Evolutionary conservation across 805 yeast genomes (phyloP).

Genomic region (Wickerhamomyces pijperi): DNA sequence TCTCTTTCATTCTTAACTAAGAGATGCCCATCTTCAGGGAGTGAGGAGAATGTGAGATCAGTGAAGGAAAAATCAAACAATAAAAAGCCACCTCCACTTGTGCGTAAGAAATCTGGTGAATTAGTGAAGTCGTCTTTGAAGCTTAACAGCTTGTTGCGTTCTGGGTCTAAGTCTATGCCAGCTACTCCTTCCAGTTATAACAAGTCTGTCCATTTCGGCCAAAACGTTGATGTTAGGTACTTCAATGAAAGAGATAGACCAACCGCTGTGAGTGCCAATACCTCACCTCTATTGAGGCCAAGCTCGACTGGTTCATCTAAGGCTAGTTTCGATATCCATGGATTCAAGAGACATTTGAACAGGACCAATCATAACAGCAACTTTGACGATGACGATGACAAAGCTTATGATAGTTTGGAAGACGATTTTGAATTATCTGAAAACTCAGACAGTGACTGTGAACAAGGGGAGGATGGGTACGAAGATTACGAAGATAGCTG

Average conservation of each 20-base stretch:
- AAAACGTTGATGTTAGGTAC: slow-evolving; percentile 56
- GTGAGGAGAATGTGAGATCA: not conserved
- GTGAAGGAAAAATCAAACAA: not conserved
- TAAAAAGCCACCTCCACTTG: slow-evolving; percentile 25
- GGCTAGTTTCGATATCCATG: slow-evolving; percentile 20
- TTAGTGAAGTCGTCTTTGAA: slow-evolving; percentile 66
- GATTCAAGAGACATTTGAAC: slow-evolving; percentile 19
- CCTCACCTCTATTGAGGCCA: slow-evolving; percentile 39
- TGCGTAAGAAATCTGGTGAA: slow-evolving; percentile 86
- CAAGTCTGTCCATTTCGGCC: slow-evolving; percentile 76
- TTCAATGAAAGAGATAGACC: slow-evolving; percentile 71
- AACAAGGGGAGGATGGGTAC: too few relatives aligned
- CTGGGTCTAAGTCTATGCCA: slow-evolving; percentile 34
- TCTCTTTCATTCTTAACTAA: not conserved
- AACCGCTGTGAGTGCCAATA: slow-evolving; percentile 56
- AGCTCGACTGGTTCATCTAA: slow-evolving; percentile 10
- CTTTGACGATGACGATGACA: slow-evolving; percentile 18
- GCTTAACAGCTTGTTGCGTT: slow-evolving; percentile 23
- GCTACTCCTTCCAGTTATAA: slow-evolving; percentile 37
- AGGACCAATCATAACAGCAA: slow-evolving; percentile 10
- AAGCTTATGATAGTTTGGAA: slow-evolving; percentile 11
- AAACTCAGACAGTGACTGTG: not conserved
- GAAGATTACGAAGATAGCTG: slow-evolving; percentile 23
- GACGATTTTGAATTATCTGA: slow-evolving; percentile 8
- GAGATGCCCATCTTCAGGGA: not conserved